phyloP scores from a whole-genome alignment of 2,329 filamentous ascomycete genomes.

The Xylariaceae sp. region DNA sequence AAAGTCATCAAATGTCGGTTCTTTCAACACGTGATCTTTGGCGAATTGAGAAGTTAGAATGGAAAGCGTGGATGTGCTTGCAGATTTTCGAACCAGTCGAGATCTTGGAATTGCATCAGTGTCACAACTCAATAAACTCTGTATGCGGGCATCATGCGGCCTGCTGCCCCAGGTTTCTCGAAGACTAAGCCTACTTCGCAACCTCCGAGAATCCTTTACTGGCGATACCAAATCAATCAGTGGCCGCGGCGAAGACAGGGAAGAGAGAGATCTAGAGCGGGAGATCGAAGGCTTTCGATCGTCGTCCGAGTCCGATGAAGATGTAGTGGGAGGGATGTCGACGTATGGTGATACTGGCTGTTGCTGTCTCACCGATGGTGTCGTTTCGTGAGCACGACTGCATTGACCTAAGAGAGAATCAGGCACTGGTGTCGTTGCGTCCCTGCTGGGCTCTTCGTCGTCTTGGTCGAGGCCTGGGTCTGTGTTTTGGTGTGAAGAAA shows the following conservation, averaged over 20 bases:
- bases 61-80: conserved; percentile 29
- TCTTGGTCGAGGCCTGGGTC: too few relatives aligned
- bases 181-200: conserved; percentile 1
- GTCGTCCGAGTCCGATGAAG: conserved; percentile 23
- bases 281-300: conserved; percentile 1
- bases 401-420: conserved; percentile 4
- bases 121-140: conserved; percentile 1
- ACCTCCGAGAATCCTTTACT: neutral
- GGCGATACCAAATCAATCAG: conserved; percentile 7
- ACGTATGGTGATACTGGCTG: conserved; percentile 10
- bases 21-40: conserved; percentile 41
- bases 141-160: conserved; percentile 17
- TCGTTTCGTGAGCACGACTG: conserved; percentile 11
- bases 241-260: conserved; percentile 13
- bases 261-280: conserved; percentile 19
- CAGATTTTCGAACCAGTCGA: conserved; percentile 24
- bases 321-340: neutral
- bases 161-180: conserved; percentile 29
- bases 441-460: neutral
- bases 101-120: conserved; percentile 13
- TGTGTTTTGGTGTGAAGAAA: neutral
- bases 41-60: conserved; percentile 18
- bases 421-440: conserved; percentile 1
- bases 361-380: conserved; percentile 15
- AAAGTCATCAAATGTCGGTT: conserved; percentile 54